Conservation (phyloP, 2,329 filamentous ascomycete genomes). For the Talaromyces sp. region DNA sequence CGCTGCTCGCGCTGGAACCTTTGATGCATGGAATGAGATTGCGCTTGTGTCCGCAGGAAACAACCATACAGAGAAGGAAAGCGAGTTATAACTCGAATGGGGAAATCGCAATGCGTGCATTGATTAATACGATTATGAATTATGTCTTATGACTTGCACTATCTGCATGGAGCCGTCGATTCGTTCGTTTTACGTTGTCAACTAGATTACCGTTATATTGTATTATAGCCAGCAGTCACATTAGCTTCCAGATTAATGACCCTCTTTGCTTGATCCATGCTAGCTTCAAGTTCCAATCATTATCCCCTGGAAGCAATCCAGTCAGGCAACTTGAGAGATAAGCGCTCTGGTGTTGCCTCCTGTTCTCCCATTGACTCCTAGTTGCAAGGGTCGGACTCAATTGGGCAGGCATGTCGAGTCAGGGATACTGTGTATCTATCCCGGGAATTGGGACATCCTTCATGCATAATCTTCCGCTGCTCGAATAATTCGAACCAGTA, state of each 20-base stretch:
- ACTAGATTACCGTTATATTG: not conserved
- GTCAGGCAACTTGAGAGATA: not conserved
- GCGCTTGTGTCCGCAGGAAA: slow-evolving; percentile 39
- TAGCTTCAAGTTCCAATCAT: not conserved
- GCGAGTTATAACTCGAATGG: slow-evolving; percentile 32
- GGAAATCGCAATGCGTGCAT: not conserved
- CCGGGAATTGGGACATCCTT: too few species aligned
- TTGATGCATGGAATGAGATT: slow-evolving; percentile 37
- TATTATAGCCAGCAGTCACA: not conserved
- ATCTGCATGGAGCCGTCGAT: not conserved
- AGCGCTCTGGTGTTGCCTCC: not conserved
- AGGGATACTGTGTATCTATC: not conserved
- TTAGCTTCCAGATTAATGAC: not conserved
- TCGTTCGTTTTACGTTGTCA: not conserved
- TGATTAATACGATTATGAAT: not conserved
- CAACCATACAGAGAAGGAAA: slow-evolving; percentile 38
- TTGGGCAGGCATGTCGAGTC: not conserved
- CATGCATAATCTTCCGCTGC: not conserved
- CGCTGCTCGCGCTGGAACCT: slow-evolving; percentile 37
- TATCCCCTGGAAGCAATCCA: not conserved
- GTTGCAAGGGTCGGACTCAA: not conserved
- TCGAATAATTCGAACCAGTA: not conserved
- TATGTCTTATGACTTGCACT: not conserved
- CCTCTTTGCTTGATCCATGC: not conserved
- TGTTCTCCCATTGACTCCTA: not conserved